phyloP scores from a whole-genome alignment of 2,329 filamentous ascomycete species.

The Chlorencoelia australis region DNA sequence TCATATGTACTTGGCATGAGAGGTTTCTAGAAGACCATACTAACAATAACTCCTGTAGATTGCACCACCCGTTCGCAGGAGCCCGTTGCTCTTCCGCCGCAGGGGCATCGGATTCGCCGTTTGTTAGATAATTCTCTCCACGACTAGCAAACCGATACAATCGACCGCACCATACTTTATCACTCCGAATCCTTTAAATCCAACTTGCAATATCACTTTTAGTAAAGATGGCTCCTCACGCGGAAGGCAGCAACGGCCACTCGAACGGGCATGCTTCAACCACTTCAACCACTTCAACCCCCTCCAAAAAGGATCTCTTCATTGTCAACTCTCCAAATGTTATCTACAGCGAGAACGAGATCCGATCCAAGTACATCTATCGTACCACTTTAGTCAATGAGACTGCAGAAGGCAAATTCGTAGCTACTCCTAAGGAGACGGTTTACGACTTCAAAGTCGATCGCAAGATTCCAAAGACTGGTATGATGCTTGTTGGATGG shows the following conservation, averaged over 20 bases:
- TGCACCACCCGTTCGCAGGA: conserved; percentile 94
- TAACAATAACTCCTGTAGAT: conserved; percentile 40
- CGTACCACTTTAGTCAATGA: conserved; percentile 78
- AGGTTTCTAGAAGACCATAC: conserved; percentile 1
- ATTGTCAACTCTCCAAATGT: conserved; percentile 89
- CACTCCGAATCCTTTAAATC: no score
- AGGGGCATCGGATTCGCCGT: conserved; percentile 64
- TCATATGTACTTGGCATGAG: no score
- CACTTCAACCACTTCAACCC: no score
- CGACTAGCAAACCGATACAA: neutral
- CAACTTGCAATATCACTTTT: no score
- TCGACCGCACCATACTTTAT: neutral
- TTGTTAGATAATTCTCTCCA: conserved; percentile 50
- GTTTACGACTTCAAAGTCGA: conserved; percentile 97
- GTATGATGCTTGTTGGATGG: conserved; percentile 95
- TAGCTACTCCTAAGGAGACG: conserved; percentile 79
- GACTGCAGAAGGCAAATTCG: conserved; percentile 59
- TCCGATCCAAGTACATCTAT: conserved; percentile 92
- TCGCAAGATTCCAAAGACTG: conserved; percentile 83
- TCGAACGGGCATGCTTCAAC: conserved; percentile 31
- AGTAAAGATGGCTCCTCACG: conserved; percentile 82
- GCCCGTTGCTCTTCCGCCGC: conserved; percentile 85
- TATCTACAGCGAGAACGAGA: conserved; percentile 75
- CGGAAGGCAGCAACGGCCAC: conserved; percentile 56
- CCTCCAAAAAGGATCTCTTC: conserved; percentile 56